Percentiles rank a stretch among this genome's conserved stretches.
Evolutionary conservation across 805 yeast species (phyloP).

Genomic region (Myxozyma mucilagina): DNA sequence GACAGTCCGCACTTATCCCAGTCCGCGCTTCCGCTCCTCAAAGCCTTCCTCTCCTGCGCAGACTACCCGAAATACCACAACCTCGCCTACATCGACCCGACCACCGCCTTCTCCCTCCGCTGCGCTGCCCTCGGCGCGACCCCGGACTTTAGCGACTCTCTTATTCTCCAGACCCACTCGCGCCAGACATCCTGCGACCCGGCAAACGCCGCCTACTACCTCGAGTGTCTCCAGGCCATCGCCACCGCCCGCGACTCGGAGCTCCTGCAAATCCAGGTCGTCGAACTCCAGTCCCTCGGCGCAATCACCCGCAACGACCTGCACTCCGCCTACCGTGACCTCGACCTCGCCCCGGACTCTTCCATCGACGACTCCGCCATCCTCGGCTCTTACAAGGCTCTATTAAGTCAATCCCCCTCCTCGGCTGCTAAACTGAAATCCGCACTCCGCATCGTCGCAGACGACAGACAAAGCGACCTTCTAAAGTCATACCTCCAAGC

Average conservation of each 20-base stretch:
- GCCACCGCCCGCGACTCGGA: conserved; percentile 52
- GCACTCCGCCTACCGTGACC: conserved; percentile 42
- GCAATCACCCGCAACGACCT: conserved; percentile 54
- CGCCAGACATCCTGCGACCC: conserved; percentile 48
- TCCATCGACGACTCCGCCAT: conserved; percentile 19
- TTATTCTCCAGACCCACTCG: conserved; percentile 52
- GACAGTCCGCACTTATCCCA: too few relatives aligned
- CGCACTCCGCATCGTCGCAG: conserved; percentile 64
- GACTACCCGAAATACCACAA: conserved; percentile 7
- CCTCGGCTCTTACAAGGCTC: conserved; percentile 22
- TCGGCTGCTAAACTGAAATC: conserved; percentile 45
- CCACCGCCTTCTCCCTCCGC: conserved; percentile 28
- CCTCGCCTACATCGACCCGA: conserved; percentile 15
- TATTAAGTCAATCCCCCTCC: conserved; percentile 14
- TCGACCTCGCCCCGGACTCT: conserved; percentile 36
- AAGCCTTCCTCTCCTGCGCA: background rate
- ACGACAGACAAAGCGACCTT: conserved; percentile 55
- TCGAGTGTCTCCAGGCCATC: conserved; percentile 57
- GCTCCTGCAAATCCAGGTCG: conserved; percentile 47
- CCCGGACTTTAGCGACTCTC: conserved; percentile 52
- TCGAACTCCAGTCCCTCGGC: conserved; percentile 54
- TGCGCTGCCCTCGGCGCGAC: conserved; percentile 52
- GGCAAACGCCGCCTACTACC: conserved; percentile 49
- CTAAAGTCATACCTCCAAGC: conserved; percentile 54
- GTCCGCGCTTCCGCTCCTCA: conserved; percentile 10